A percentile compares a stretch with the other conserved stretches of the same genome.
These are phyloP conservation scores for Pseudoturritis turrita DNA, from an alignment of 345 rosid species.

Conservation along the genomic window DNA sequence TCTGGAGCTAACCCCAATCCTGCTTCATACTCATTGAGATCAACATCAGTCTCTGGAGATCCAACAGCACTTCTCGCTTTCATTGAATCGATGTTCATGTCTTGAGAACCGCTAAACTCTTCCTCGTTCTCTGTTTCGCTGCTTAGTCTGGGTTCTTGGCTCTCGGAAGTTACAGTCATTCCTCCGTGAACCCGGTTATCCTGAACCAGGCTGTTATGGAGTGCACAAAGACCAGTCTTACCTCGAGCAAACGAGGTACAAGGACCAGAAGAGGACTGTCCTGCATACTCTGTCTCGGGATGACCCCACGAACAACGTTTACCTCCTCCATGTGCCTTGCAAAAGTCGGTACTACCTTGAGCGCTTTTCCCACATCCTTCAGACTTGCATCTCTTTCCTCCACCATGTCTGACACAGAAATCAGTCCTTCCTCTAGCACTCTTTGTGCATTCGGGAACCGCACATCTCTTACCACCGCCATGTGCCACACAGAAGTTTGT, in stretches of 20 bases:
- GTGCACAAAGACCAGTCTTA: constrained; percentile 82
- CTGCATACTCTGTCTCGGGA: constrained; percentile 64
- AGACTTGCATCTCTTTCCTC: constrained; percentile 88
- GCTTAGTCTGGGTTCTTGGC: constrained; percentile 45
- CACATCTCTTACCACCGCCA: constrained; percentile 98
- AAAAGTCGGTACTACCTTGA: constrained; percentile 93
- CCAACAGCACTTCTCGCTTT: constrained; percentile 28
- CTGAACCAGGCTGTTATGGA: constrained; percentile 69
- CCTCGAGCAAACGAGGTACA: constrained; percentile 89
- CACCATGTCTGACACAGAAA: constrained; percentile 95
- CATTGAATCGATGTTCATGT: constrained; percentile 53
- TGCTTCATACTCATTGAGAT: constrained; percentile 40
- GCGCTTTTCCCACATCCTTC: constrained; percentile 97
- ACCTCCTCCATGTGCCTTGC: constrained; percentile 99
- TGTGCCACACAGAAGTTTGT: constrained; percentile 97
- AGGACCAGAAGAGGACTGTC: constrained; percentile 48
- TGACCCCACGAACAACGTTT: constrained; percentile 95
- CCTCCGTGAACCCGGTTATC: constrained; percentile 94
- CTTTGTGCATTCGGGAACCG: constrained; percentile 78
- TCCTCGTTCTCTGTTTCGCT: constrained; percentile 49
- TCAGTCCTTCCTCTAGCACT: constrained; percentile 98
- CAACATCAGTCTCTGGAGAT: constrained; percentile 37
- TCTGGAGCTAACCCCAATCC: constrained; percentile 47
- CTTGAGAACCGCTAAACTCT: constrained; percentile 41
- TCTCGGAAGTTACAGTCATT: constrained; percentile 44